These are phyloP conservation scores for Beauveria pseudobassiana DNA, from an alignment of 2,329 filamentous ascomycete species.

Conservation along the genomic window DNA sequence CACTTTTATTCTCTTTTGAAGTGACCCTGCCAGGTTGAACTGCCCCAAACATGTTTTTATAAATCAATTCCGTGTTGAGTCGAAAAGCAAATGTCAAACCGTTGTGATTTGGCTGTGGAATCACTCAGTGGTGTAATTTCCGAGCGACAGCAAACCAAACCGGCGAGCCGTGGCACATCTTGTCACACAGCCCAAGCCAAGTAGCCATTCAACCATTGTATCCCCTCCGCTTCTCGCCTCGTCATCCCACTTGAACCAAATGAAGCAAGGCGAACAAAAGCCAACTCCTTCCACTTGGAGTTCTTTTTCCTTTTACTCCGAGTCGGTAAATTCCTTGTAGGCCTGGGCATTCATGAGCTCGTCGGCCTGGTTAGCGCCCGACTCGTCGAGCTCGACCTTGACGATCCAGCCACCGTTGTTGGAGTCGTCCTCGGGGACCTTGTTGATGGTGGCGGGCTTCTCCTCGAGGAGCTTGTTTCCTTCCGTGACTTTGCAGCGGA, in stretches of 20 bases:
- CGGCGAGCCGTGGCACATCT: background rate
- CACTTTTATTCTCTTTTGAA: conserved; percentile 12
- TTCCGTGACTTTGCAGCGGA: conserved; percentile 67
- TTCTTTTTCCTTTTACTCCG: conserved; percentile 21
- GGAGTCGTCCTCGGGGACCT: conserved; percentile 72
- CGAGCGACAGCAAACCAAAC: background rate
- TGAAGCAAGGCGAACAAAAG: background rate
- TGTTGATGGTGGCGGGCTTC: conserved; percentile 81
- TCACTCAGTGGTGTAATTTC: background rate
- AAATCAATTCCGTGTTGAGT: conserved; percentile 12
- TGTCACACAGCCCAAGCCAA: background rate
- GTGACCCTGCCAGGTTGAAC: conserved; percentile 18
- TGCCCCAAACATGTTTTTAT: conserved; percentile 13
- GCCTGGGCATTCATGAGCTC: conserved; percentile 66
- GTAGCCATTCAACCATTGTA: background rate
- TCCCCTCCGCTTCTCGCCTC: background rate
- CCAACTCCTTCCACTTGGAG: background rate
- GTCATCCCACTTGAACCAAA: background rate
- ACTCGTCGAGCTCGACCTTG: conserved; percentile 70
- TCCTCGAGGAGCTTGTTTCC: conserved; percentile 72
- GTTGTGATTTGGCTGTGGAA: background rate
- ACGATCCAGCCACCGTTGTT: conserved; percentile 84
- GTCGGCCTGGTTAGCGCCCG: conserved; percentile 60
- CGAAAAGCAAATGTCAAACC: conserved; percentile 8
- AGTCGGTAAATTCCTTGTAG: conserved; percentile 65